Percentiles rank a stretch among this genome's conserved stretches.
Conservation (phyloP, 2,329 filamentous ascomycete genomes). For the Rhinocladiella mackenziei region DNA sequence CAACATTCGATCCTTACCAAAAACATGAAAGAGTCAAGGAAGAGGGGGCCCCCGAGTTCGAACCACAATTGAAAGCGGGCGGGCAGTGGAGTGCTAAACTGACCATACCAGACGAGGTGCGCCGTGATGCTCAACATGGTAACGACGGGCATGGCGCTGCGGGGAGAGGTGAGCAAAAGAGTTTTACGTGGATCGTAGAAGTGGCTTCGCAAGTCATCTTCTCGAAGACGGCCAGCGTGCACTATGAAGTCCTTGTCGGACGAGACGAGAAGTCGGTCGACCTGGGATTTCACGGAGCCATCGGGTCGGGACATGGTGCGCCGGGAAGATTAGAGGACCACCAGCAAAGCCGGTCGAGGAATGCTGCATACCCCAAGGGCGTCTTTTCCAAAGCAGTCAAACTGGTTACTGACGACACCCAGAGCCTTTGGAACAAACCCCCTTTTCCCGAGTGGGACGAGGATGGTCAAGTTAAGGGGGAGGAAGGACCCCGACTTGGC, state of each 20-base stretch:
- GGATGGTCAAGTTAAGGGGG: conserved; percentile 30
- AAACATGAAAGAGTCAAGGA: conserved; percentile 66
- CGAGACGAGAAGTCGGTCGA: conserved; percentile 80
- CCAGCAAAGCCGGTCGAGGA: conserved; percentile 57
- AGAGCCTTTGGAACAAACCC: conserved; percentile 88
- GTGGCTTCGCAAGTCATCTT: conserved; percentile 91
- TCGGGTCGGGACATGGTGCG: conserved; percentile 48
- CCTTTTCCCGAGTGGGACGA: conserved; percentile 64
- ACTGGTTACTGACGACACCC: conserved; percentile 80
- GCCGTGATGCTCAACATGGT: conserved; percentile 36
- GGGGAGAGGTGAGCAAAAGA: conserved; percentile 50
- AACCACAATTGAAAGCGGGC: conserved; percentile 93
- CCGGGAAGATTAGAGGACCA: conserved; percentile 74
- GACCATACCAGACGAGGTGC: conserved; percentile 71
- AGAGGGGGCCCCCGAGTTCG: conserved; percentile 82
- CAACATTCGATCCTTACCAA: conserved; percentile 75
- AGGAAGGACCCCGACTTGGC: conserved; percentile 27
- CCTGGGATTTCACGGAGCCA: conserved; percentile 57
- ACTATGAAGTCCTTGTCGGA: conserved; percentile 80
- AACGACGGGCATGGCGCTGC: conserved; percentile 14
- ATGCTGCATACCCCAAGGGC: conserved; percentile 60
- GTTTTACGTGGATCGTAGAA: conserved; percentile 83
- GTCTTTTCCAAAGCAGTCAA: conserved; percentile 79
- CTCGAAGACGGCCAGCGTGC: conserved; percentile 79
- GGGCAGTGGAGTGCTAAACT: conserved; percentile 79